Base-by-base conservation (phyloP, 148 eudicot species). In the Camellia granthamiana region DNA sequence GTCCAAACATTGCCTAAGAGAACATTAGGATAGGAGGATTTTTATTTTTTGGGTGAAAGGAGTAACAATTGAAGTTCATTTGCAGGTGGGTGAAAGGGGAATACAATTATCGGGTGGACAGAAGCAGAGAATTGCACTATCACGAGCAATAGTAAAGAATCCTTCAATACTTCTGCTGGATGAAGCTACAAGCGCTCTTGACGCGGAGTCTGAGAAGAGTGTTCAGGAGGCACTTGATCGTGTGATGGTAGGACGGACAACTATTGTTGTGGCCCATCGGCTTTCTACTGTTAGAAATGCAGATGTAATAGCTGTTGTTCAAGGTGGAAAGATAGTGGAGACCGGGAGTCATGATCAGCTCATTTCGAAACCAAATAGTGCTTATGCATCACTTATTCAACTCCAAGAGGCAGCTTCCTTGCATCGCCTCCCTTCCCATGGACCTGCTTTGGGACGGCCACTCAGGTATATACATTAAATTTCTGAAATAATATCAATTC, bases 181-280 rank as follows among this genome's bases (percentile, higher is more conserved):
- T 84, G 99, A 95, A 86, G 99, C 99, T 21, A 95, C 99, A 23
- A 95, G 99, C 83, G 99, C 99, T 55, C 94, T 95, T 69, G 99
- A 95, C 82, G 93, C 97, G 2, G 99, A 92, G 85, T 95, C 97
- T 44, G 99, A 95, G 84, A 95, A 91, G 86, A 92, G 95, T 83
- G 98, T 95, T n/a, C 99, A 95, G 79, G 94, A 90, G 84, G 99
- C 99, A 18, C 94, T 95, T 75, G 99, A 95, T 76, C 99, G 95
- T 75, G 98, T 93, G 74, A 95, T 95, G 99, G 95, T 95, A 77
- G 99, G 99, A 58, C 83, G 98, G 63, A 95, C 99, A 72, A 95
- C 98, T 59, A 83, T 95, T 10, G 84, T 95, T 55, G 98, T 95
- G 65, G 99, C 99, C 49, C 99, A 95, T 77, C 91, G 99, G 30